Conservation (phyloP, 2,329 filamentous ascomycete species). For the Beauveria bassiana region DNA sequence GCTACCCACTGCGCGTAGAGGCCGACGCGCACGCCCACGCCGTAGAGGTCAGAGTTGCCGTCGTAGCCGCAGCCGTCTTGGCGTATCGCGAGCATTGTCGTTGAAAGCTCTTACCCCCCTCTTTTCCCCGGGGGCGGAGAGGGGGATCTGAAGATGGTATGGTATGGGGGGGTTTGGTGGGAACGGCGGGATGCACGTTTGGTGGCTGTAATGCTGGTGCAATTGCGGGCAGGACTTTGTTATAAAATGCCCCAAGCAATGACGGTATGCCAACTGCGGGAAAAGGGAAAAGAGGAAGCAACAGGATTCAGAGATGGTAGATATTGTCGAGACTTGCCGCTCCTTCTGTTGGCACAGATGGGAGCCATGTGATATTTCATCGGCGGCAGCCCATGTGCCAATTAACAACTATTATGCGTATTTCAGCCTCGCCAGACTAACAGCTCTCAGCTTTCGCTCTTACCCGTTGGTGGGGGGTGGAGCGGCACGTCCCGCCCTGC, state of each 20-base stretch:
- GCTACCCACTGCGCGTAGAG: constrained; percentile 20
- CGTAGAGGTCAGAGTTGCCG: constrained; percentile 22
- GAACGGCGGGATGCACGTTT: too few species aligned
- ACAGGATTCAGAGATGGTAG: too few species aligned
- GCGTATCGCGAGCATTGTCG: neutral
- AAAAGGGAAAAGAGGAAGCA: too few species aligned
- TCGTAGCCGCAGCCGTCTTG: neutral
- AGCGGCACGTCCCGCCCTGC: constrained; percentile 5
- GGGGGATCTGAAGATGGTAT: too few species aligned
- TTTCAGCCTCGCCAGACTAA: constrained; percentile 5
- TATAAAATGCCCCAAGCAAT: too few species aligned
- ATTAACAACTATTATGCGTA: neutral
- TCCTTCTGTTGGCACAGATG: too few species aligned
- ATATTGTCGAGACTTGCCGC: too few species aligned
- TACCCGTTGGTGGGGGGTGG: neutral
- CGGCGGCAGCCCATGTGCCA: neutral
- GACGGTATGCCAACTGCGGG: too few species aligned
- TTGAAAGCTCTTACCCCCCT: neutral
- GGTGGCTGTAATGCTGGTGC: too few species aligned
- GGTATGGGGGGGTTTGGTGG: too few species aligned
- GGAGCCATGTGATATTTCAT: constrained; percentile 2
- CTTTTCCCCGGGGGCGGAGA: neutral
- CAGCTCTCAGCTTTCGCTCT: neutral
- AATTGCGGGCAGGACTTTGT: too few species aligned
- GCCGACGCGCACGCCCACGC: constrained; percentile 19